Percentiles rank a stretch among this genome's conserved stretches.
phyloP scores from a whole-genome alignment of 2,329 filamentous ascomycete species.

The Pestalotiopsis sp. region DNA sequence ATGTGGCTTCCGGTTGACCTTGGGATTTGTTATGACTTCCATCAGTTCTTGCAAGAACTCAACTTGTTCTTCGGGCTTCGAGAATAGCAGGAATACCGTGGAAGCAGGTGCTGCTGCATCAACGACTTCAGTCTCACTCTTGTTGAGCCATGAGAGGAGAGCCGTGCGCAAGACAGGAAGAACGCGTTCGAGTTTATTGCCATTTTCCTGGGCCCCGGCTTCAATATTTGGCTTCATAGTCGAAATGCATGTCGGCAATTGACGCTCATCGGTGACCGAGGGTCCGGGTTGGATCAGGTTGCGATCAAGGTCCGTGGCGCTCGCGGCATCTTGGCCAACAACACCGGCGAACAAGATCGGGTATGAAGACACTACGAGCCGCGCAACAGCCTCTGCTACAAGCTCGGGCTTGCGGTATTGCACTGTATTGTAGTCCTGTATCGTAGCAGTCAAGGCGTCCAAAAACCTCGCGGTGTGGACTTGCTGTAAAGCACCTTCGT shows the following conservation, averaged over 20 bases:
- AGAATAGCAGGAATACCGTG: constrained; percentile 51
- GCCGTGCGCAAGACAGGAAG: constrained; percentile 32
- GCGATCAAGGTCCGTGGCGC: not conserved
- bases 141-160: constrained; percentile 49
- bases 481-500: constrained; percentile 13
- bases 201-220: too few species aligned
- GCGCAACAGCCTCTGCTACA: constrained; percentile 62
- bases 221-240: not conserved
- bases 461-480: constrained; percentile 25
- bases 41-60: constrained; percentile 50
- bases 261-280: not conserved
- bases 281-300: not conserved
- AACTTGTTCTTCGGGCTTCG: constrained; percentile 36
- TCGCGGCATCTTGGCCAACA: constrained; percentile 16
- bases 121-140: constrained; percentile 54
- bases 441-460: constrained; percentile 35
- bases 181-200: constrained; percentile 20
- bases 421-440: constrained; percentile 43
- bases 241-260: not conserved
- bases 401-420: constrained; percentile 65
- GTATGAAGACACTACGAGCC: constrained; percentile 56
- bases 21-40: constrained; percentile 38
- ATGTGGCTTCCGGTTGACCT: constrained; percentile 37
- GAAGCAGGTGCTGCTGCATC: constrained; percentile 53
- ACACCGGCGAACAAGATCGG: constrained; percentile 48